Evolutionary conservation across 2,329 filamentous ascomycete genomes (phyloP).

Genomic region (Claviceps quebecensis): DNA sequence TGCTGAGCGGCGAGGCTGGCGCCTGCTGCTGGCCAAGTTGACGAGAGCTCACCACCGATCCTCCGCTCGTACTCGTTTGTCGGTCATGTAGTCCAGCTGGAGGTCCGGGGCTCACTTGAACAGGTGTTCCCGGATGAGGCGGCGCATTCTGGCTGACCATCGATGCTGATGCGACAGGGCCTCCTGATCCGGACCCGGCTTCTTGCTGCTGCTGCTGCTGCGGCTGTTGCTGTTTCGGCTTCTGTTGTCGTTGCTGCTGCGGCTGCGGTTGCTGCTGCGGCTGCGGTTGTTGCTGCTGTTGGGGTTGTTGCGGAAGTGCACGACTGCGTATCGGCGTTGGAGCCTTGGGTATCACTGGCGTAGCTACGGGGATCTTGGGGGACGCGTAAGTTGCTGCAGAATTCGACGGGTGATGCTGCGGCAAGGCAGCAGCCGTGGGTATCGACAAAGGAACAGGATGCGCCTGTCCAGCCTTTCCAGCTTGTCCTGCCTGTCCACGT

Average conservation of each 20-base stretch:
- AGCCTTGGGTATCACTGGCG: constrained; percentile 69
- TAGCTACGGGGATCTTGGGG: constrained; percentile 65
- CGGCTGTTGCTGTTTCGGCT: not conserved
- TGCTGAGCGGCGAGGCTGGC: constrained; percentile 43
- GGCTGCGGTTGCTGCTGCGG: not conserved
- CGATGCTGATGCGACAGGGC: constrained; percentile 50
- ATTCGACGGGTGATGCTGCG: constrained; percentile 41
- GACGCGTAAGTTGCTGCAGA: constrained; percentile 50
- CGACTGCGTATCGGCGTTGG: constrained; percentile 66
- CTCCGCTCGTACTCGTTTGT: constrained; percentile 42
- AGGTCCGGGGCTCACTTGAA: constrained; percentile 48
- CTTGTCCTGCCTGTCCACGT: constrained; percentile 9
- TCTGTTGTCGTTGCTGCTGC: constrained; percentile 26
- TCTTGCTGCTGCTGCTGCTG: constrained; percentile 34
- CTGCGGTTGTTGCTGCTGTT: not conserved
- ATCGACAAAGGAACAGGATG: constrained; percentile 28
- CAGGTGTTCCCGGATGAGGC: constrained; percentile 46
- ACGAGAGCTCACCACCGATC: constrained; percentile 14
- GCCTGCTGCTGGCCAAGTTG: constrained; percentile 13
- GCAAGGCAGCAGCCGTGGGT: constrained; percentile 24
- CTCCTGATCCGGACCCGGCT: constrained; percentile 36
- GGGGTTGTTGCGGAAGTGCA: constrained; percentile 58
- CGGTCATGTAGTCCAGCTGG: constrained; percentile 41
- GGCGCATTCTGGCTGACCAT: constrained; percentile 41
- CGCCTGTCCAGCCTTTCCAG: constrained; percentile 13